Conservation (phyloP, 805 yeast species). For the Starmerella tilneyi region DNA sequence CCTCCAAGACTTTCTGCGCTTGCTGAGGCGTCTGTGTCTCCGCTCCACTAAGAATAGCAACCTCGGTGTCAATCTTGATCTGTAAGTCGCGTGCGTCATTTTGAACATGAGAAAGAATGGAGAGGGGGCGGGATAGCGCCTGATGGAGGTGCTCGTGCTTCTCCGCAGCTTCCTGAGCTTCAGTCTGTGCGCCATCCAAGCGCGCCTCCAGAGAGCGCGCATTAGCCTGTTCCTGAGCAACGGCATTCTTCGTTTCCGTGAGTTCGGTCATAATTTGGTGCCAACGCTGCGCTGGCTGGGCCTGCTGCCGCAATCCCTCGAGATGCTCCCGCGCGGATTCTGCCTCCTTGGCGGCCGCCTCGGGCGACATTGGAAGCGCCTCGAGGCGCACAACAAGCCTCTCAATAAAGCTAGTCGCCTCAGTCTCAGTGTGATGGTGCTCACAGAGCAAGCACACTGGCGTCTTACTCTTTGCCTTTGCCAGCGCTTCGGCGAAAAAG, state of each 20-base stretch:
- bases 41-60: neutral
- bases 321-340: conserved; percentile 17
- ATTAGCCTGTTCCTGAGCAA: neutral
- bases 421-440: conserved; percentile 44
- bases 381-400: conserved; percentile 29
- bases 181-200: neutral
- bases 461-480: conserved; percentile 42
- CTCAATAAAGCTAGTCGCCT: conserved; percentile 19
- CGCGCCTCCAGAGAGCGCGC: neutral
- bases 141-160: neutral
- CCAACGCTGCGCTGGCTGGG: neutral
- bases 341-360: conserved; percentile 31
- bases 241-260: neutral
- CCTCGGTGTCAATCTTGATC: conserved; percentile 6
- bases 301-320: conserved; percentile 10
- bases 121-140: neutral
- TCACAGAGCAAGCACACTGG: conserved; percentile 65
- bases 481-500: conserved; percentile 61
- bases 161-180: neutral
- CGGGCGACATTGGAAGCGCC: conserved; percentile 31
- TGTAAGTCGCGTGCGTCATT: conserved; percentile 5
- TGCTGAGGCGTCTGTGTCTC: conserved; percentile 16
- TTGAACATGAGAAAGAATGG: neutral
- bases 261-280: conserved; percentile 1
- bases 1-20: conserved; percentile 29